phyloP scores from a whole-genome alignment of 83 land plant genomes.

The Diphasiastrum complanatum region DNA sequence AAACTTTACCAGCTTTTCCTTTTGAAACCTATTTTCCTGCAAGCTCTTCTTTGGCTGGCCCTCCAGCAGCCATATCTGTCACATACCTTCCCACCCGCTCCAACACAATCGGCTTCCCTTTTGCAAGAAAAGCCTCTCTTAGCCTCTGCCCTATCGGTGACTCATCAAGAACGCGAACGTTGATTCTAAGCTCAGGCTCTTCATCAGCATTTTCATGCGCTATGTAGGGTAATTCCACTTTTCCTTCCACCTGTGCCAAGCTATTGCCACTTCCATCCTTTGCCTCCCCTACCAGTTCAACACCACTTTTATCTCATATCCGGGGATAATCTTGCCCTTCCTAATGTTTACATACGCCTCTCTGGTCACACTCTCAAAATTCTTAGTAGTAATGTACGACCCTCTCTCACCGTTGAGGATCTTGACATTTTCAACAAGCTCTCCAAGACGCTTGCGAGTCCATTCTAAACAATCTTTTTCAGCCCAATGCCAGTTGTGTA shows the following conservation, averaged over 20 bases:
- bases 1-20: too few relatives aligned
- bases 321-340: too few relatives aligned
- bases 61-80: slow-evolving; percentile 68
- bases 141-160: slow-evolving; percentile 58
- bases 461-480: too few relatives aligned
- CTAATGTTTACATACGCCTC: too few relatives aligned
- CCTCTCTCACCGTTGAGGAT: too few relatives aligned
- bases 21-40: too few relatives aligned
- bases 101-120: slow-evolving; percentile 61
- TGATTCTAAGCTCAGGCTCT: slow-evolving; percentile 78
- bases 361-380: too few relatives aligned
- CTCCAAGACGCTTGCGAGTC: too few relatives aligned
- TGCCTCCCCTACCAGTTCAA: slow-evolving; percentile 52
- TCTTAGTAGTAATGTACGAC: too few relatives aligned
- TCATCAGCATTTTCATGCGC: slow-evolving; percentile 95
- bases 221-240: slow-evolving; percentile 78
- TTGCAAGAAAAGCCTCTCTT: slow-evolving; percentile 63
- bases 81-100: slow-evolving; percentile 62
- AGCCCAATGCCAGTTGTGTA: too few relatives aligned
- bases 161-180: slow-evolving; percentile 57
- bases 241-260: slow-evolving; percentile 44
- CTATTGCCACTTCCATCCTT: slow-evolving; percentile 44
- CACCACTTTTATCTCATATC: slow-evolving; percentile 4
- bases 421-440: too few relatives aligned
- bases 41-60: slow-evolving; percentile 84